Conservation (phyloP, 805 yeast genomes). For the Yamadazyma nakazawae region DNA sequence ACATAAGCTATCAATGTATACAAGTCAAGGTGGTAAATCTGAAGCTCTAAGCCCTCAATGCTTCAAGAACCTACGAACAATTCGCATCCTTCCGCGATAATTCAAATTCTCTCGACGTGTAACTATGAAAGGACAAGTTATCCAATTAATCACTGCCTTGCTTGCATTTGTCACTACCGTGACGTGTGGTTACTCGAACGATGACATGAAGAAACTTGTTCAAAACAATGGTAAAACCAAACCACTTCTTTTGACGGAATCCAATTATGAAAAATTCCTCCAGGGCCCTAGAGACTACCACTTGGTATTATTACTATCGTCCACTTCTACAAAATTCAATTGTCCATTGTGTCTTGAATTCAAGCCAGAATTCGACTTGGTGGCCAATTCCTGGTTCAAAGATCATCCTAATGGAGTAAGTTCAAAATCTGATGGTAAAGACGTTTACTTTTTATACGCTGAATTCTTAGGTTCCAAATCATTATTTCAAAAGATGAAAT, state of each 20-base stretch:
- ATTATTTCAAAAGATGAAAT: constrained; percentile 49
- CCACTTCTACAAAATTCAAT: constrained; percentile 68
- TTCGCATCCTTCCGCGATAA: background rate
- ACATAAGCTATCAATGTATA: too few species aligned
- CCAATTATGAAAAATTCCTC: constrained; percentile 54
- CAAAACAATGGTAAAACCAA: constrained; percentile 15
- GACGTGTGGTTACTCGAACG: constrained; percentile 18
- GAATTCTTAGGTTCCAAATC: constrained; percentile 61
- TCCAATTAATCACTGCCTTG: constrained; percentile 4
- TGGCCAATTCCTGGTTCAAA: constrained; percentile 56
- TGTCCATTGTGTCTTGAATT: constrained; percentile 73
- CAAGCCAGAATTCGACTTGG: constrained; percentile 57
- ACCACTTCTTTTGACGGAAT: constrained; percentile 47
- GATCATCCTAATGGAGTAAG: constrained; percentile 49
- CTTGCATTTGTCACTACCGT: constrained; percentile 1
- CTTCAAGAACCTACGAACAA: too few species aligned
- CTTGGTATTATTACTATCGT: constrained; percentile 65
- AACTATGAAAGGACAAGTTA: constrained; percentile 2
- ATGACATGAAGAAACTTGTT: constrained; percentile 20
- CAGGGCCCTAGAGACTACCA: constrained; percentile 68
- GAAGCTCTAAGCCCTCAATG: too few species aligned
- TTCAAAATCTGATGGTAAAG: constrained; percentile 16
- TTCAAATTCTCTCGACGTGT: constrained; percentile 5
- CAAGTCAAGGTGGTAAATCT: too few species aligned
- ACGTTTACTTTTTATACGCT: constrained; percentile 67